These are phyloP conservation scores for Lipomyces oligophaga DNA, from an alignment of 805 yeast genomes.

Conservation along the genomic window DNA sequence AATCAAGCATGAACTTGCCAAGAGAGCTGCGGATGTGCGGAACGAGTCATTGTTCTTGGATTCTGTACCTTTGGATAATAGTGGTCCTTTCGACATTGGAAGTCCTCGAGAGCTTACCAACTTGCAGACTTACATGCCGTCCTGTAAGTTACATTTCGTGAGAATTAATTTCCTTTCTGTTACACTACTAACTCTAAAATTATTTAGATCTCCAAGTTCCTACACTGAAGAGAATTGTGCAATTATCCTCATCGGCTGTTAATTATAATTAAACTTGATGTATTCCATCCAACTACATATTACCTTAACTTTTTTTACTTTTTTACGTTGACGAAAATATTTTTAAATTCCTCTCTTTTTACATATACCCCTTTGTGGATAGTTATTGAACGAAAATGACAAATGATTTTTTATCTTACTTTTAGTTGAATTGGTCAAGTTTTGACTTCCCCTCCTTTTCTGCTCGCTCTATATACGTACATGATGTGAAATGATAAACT, in stretches of 20 bases:
- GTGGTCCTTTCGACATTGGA: slow-evolving; percentile 42
- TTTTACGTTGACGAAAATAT: background rate
- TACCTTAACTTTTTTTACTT: background rate
- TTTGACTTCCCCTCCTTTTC: too few relatives aligned
- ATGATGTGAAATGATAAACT: too few relatives aligned
- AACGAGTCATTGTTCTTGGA: slow-evolving; percentile 39
- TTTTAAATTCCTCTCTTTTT: background rate
- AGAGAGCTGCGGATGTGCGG: slow-evolving; percentile 45
- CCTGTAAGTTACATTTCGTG: slow-evolving; percentile 52
- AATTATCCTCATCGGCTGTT: slow-evolving; percentile 47
- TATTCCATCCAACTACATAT: too few relatives aligned
- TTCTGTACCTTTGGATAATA: slow-evolving; percentile 41
- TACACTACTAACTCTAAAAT: too few relatives aligned
- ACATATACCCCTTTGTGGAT: too few relatives aligned
- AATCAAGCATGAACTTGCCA: slow-evolving; percentile 73
- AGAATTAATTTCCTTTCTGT: too few relatives aligned
- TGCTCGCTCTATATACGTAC: too few relatives aligned
- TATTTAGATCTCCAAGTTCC: slow-evolving; percentile 66
- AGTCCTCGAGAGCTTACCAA: slow-evolving; percentile 68
- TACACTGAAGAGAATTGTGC: slow-evolving; percentile 79
- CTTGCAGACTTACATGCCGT: slow-evolving; percentile 72
- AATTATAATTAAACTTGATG: too few relatives aligned
- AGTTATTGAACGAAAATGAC: too few relatives aligned
- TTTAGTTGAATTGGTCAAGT: too few relatives aligned
- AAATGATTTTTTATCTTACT: too few relatives aligned